A percentile compares a stretch with the other conserved stretches of the same genome.
These are phyloP conservation scores for Viridothelium virens DNA, from an alignment of 495 filamentous ascomycete species.

Conservation along the genomic window DNA sequence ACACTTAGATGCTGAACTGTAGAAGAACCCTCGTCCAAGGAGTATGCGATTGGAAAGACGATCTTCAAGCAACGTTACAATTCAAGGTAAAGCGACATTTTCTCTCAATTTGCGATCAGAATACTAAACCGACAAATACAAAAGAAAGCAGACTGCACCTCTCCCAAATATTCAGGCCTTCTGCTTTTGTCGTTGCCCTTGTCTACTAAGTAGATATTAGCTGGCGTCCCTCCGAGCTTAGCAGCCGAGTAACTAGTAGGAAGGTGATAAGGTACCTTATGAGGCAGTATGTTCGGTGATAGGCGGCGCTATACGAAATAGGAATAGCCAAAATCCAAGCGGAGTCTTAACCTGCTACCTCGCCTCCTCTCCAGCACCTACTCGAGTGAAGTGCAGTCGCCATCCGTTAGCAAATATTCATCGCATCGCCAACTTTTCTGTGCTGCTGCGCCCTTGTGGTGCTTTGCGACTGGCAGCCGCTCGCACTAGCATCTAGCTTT, in stretches of 20 bases:
- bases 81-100: too few species aligned
- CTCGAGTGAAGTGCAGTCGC: not conserved
- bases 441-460: not conserved
- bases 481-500: not conserved
- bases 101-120: too few species aligned
- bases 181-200: not conserved
- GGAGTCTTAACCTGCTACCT: constrained; percentile 7
- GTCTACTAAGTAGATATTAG: not conserved
- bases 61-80: too few species aligned
- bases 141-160: not conserved
- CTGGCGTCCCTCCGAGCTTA: not conserved
- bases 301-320: not conserved
- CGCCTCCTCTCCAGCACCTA: constrained; percentile 4
- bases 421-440: not conserved
- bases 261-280: not conserved
- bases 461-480: constrained; percentile 10
- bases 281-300: not conserved
- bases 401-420: not conserved
- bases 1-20: too few species aligned
- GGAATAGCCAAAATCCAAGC: constrained; percentile 3
- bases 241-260: not conserved
- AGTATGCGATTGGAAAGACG: too few species aligned
- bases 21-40: too few species aligned
- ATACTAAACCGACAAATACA: too few species aligned
- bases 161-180: not conserved